phyloP scores from a whole-genome alignment of 305 asterid species.

The Fraxinus velutina region DNA sequence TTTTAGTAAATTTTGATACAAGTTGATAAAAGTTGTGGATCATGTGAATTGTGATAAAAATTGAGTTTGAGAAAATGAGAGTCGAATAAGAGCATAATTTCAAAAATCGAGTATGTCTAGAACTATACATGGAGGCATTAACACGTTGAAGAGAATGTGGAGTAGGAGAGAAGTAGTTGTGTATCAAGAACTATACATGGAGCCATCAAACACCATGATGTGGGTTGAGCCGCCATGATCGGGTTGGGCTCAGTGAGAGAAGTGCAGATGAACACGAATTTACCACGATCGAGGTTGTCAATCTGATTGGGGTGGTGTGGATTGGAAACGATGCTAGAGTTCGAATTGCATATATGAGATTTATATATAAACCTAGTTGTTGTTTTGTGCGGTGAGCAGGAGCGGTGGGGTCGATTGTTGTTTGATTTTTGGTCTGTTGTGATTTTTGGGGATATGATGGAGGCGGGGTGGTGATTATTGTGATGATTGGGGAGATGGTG shows the following conservation, averaged over 20 bases:
- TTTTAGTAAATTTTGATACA: too few species aligned
- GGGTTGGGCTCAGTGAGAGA: not conserved
- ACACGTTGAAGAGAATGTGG: not conserved
- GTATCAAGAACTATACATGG: not conserved
- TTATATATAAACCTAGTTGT: not conserved
- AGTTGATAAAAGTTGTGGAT: too few species aligned
- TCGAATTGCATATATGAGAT: not conserved
- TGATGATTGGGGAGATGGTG: not conserved
- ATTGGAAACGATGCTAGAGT: too few species aligned
- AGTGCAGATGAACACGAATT: not conserved
- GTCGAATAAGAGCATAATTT: not conserved
- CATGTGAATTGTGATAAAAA: not conserved
- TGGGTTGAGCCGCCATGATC: not conserved
- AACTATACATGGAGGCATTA: not conserved
- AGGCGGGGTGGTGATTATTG: not conserved
- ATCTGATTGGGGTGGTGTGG: too few species aligned
- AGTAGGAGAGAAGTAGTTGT: not conserved
- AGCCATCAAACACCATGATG: not conserved
- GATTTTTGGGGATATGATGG: not conserved
- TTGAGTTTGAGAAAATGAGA: not conserved
- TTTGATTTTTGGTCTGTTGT: too few species aligned
- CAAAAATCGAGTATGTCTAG: not conserved
- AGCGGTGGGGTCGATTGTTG: not conserved
- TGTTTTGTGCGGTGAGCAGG: not conserved
- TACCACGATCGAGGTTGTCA: not conserved